phyloP scores from a whole-genome alignment of 305 asterid species.

The Fraxinus albicans region DNA sequence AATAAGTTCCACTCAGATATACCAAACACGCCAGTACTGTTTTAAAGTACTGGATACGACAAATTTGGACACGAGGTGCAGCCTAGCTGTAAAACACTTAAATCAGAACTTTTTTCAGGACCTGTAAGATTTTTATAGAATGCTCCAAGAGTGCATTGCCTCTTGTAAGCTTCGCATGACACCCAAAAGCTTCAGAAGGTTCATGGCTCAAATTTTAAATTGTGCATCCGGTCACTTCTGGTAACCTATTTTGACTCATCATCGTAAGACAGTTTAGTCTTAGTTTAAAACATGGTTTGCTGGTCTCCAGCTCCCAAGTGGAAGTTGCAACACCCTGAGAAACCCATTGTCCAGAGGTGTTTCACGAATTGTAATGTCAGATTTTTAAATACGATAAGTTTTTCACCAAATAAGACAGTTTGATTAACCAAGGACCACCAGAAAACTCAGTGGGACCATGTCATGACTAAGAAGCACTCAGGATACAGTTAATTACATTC shows the following conservation, averaged over 20 bases:
- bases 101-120: neutral
- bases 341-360: neutral
- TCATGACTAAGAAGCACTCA: neutral
- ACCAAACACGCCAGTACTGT: neutral
- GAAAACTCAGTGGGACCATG: neutral
- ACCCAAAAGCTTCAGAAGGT: neutral
- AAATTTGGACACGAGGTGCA: neutral
- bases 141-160: neutral
- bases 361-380: neutral
- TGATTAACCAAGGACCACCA: neutral
- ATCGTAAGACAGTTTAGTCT: neutral
- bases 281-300: neutral
- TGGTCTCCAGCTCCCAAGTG: neutral
- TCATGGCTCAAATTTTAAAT: neutral
- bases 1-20: neutral
- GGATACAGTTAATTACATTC: neutral
- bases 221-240: neutral
- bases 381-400: neutral
- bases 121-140: neutral
- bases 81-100: neutral
- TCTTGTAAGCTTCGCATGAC: neutral
- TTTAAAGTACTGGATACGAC: neutral
- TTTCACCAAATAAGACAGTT: neutral
- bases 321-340: neutral
- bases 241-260: neutral